These are phyloP conservation scores for Scenedesmus sp. DNA, from an alignment of 163 green algal genomes.

Conservation along the genomic window DNA sequence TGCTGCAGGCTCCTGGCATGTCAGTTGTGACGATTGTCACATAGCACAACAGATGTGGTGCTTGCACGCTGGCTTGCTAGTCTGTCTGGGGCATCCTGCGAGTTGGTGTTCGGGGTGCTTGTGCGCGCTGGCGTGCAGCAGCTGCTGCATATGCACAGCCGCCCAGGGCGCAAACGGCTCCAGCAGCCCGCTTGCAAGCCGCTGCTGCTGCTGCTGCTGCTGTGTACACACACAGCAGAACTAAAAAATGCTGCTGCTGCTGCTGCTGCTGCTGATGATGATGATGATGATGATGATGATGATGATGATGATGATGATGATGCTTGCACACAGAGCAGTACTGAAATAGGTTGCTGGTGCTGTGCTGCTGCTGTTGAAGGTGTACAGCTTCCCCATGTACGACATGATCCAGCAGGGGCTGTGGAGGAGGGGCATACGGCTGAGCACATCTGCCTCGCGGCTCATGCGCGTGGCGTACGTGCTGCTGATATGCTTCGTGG, in stretches of 20 bases:
- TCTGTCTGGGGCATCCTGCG: too few relatives aligned
- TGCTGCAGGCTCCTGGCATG: too few relatives aligned
- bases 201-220: background rate
- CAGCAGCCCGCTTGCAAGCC: background rate
- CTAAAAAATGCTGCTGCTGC: background rate
- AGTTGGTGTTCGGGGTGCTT: background rate
- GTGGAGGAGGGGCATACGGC: background rate
- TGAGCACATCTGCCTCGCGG: background rate
- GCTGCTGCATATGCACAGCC: slow-evolving; percentile 1
- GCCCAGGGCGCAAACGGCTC: too few relatives aligned
- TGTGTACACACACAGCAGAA: background rate
- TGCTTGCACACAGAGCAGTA: too few relatives aligned
- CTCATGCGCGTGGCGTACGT: background rate
- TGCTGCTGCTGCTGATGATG: slow-evolving; percentile 10
- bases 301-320: too few relatives aligned
- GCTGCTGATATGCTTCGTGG: background rate
- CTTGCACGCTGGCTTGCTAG: too few relatives aligned
- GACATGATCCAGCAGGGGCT: background rate
- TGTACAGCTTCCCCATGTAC: slow-evolving; percentile 14
- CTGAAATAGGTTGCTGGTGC: too few relatives aligned
- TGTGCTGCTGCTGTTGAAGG: slow-evolving; percentile 10
- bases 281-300: background rate
- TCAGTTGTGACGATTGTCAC: too few relatives aligned
- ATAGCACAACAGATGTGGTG: too few relatives aligned
- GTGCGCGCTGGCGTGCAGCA: background rate